Evolutionary conservation across 2,329 filamentous ascomycete genomes (phyloP).

Genomic region (Nigrospora oryzae): DNA sequence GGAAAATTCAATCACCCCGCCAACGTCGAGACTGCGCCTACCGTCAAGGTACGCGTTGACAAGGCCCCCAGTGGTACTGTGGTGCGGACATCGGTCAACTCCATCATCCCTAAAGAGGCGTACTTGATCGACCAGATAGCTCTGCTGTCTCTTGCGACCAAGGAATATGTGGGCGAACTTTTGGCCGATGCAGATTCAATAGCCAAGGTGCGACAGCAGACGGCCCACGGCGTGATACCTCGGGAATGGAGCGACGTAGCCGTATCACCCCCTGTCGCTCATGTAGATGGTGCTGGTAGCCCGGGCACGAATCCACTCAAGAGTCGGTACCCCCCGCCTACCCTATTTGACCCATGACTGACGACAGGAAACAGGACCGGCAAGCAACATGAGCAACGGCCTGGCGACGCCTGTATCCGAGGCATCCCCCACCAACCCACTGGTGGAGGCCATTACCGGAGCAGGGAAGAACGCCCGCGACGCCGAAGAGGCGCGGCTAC

Average conservation of each 20-base stretch:
- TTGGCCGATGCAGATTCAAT: constrained; percentile 70
- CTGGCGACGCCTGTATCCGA: constrained; percentile 36
- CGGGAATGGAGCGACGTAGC: constrained; percentile 69
- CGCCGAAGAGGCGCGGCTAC: constrained; percentile 63
- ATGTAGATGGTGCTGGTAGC: constrained; percentile 36
- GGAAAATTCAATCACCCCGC: constrained; percentile 40
- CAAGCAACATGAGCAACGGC: constrained; percentile 28
- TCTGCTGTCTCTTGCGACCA: constrained; percentile 72
- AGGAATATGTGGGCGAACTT: constrained; percentile 67
- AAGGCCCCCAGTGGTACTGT: constrained; percentile 52
- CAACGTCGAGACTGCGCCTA: constrained; percentile 37
- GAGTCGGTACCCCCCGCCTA: constrained; percentile 36
- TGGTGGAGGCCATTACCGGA: constrained; percentile 47
- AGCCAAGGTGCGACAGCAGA: constrained; percentile 62
- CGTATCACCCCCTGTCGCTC: constrained; percentile 22
- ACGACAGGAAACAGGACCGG: constrained; percentile 30
- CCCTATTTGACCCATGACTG: constrained; percentile 9
- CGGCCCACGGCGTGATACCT: constrained; percentile 72
- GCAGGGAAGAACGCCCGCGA: constrained; percentile 59
- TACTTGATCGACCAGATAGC: constrained; percentile 75
- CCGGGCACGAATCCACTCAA: constrained; percentile 49
- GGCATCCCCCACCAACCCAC: constrained; percentile 40
- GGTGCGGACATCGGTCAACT: constrained; percentile 50
- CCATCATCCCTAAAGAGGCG: constrained; percentile 67
- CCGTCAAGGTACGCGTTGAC: constrained; percentile 44